A percentile compares a stretch with the other conserved stretches of the same genome.
Evolutionary conservation across 768 basidiomycete genomes (phyloP).

Genomic region (Suillus luteus): DNA sequence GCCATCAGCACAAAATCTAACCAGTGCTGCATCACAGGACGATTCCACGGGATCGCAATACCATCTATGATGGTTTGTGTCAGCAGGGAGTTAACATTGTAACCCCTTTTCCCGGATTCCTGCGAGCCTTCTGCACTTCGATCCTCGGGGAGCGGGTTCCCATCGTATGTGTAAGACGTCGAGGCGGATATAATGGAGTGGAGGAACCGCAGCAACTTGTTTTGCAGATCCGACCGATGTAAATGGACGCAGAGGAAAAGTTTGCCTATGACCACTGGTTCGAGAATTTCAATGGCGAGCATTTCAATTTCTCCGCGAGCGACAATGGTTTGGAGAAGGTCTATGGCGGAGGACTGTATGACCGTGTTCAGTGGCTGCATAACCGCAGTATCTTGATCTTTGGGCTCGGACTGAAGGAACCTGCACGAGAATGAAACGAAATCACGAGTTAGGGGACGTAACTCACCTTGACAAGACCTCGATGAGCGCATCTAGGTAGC

Average conservation of each 20-base stretch:
- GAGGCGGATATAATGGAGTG: slow-evolving; percentile 82
- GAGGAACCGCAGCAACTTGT: slow-evolving; percentile 88
- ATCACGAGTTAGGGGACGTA: neutral
- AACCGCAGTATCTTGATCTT: slow-evolving; percentile 40
- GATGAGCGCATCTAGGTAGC: slow-evolving; percentile 77
- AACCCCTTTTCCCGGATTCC: slow-evolving; percentile 34
- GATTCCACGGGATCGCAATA: slow-evolving; percentile 66
- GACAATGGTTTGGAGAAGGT: slow-evolving; percentile 80
- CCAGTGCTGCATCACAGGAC: slow-evolving; percentile 91
- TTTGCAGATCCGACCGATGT: slow-evolving; percentile 79
- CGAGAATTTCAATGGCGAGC: slow-evolving; percentile 59
- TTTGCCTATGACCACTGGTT: slow-evolving; percentile 72
- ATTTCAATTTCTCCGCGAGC: slow-evolving; percentile 79
- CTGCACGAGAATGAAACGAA: slow-evolving; percentile 38
- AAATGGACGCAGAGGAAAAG: slow-evolving; percentile 74
- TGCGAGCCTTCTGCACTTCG: slow-evolving; percentile 36
- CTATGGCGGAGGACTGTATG: slow-evolving; percentile 76
- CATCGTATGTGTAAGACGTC: slow-evolving; percentile 35
- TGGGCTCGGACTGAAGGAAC: slow-evolving; percentile 79
- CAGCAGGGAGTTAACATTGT: slow-evolving; percentile 69
- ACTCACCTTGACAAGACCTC: slow-evolving; percentile 73
- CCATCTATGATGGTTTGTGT: slow-evolving; percentile 83
- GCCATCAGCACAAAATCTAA: slow-evolving; percentile 94
- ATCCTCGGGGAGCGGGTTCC: slow-evolving; percentile 35
- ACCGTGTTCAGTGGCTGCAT: slow-evolving; percentile 64